These are phyloP conservation scores for Huiozyma sinensis DNA, from an alignment of 805 yeast genomes.

Conservation along the genomic window DNA sequence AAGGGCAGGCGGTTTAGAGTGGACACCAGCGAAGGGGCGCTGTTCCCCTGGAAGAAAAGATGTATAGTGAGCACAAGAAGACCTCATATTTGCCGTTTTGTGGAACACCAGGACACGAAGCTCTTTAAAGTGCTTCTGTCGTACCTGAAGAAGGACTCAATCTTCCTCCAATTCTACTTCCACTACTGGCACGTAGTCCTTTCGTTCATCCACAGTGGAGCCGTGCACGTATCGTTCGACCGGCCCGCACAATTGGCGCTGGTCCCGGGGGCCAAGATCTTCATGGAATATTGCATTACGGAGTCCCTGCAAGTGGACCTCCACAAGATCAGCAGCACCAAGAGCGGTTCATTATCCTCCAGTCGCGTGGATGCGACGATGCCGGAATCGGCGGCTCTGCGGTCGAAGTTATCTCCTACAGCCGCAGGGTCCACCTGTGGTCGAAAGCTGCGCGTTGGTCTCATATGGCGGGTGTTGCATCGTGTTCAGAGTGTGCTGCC, in stretches of 20 bases:
- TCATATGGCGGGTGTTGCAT: no score
- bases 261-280: constrained; percentile 13
- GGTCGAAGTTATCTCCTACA: no score
- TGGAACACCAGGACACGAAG: constrained; percentile 2
- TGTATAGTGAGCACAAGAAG: not conserved
- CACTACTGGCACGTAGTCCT: constrained; percentile 24
- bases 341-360: no score
- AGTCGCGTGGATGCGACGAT: no score
- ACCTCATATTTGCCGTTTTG: not conserved
- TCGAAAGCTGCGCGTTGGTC: no score
- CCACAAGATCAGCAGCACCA: constrained; percentile 1
- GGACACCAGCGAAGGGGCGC: not conserved
- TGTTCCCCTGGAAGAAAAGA: constrained; percentile 16
- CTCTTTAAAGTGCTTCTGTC: constrained; percentile 22
- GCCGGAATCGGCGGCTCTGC: no score
- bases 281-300: constrained; percentile 11
- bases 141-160: constrained; percentile 20
- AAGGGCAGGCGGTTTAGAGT: not conserved
- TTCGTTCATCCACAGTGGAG: not conserved
- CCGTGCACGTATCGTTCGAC: not conserved
- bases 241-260: not conserved
- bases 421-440: not conserved
- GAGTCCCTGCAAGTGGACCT: constrained; percentile 16
- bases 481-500: no score
- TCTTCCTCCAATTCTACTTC: constrained; percentile 24